Conservation (phyloP, 108 stramenopile species). For the Thalassiosira profunda region DNA sequence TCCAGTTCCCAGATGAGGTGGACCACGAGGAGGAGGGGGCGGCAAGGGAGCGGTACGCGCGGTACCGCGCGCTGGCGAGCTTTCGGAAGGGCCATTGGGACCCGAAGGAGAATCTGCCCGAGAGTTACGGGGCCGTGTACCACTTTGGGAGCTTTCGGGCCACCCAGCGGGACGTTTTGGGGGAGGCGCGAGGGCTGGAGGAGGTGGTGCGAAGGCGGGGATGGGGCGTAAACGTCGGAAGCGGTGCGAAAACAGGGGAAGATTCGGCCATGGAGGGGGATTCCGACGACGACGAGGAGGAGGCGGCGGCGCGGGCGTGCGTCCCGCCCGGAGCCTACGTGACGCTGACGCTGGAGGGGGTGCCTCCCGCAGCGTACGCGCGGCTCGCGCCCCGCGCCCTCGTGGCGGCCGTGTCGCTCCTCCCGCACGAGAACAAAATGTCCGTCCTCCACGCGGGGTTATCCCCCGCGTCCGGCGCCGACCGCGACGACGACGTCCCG, state of each 20-base stretch:
- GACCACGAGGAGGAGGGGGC: constrained; percentile 89
- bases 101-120: constrained; percentile 97
- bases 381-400: constrained; percentile 53
- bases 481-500: constrained; percentile 52
- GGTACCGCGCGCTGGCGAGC: constrained; percentile 95
- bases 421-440: constrained; percentile 96
- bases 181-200: constrained; percentile 71
- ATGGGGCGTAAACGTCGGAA: constrained; percentile 25
- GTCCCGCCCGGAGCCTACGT: constrained; percentile 92
- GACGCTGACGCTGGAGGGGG: constrained; percentile 78
- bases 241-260: not conserved
- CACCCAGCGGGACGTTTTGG: constrained; percentile 80
- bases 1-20: constrained; percentile 98
- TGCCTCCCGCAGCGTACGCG: constrained; percentile 54
- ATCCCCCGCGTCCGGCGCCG: constrained; percentile 61
- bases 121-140: constrained; percentile 94
- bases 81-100: constrained; percentile 97
- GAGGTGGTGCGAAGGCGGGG: constrained; percentile 56
- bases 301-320: constrained; percentile 75
- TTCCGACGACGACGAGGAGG: constrained; percentile 67
- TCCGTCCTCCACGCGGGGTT: constrained; percentile 97
- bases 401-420: constrained; percentile 81
- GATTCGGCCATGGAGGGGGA: constrained; percentile 39
- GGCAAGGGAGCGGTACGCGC: constrained; percentile 94
- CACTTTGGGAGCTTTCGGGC: constrained; percentile 92